These are phyloP conservation scores for Cryptococcus deneoformans DNA, from an alignment of 1,284 basidiomycete species.

Conservation along the genomic window DNA sequence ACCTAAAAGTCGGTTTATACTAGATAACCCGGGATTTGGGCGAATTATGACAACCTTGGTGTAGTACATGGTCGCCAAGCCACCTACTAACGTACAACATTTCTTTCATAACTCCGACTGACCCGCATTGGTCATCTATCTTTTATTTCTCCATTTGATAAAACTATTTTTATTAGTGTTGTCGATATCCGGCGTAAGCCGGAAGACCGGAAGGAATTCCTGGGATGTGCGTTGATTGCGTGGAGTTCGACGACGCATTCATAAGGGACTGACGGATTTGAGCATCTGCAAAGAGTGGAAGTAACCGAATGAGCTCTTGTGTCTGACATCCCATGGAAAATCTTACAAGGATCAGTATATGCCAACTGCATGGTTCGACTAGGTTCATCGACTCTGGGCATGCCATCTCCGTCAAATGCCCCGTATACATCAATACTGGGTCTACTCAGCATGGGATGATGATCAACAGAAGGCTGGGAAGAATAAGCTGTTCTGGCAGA, in stretches of 20 bases:
- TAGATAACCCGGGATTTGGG: too few relatives aligned
- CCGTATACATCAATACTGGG: constrained; percentile 80
- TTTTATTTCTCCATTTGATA: not conserved
- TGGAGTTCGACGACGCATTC: not conserved
- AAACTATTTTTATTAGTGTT: not conserved
- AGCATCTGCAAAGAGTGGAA: constrained; percentile 21
- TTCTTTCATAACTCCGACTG: too few relatives aligned
- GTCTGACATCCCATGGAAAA: not conserved
- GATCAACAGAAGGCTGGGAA: not conserved
- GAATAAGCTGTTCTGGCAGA: not conserved
- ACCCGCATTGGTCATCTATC: not conserved
- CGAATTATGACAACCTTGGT: too few relatives aligned
- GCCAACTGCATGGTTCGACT: constrained; percentile 71
- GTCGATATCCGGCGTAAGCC: constrained; percentile 30
- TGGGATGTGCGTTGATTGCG: not conserved
- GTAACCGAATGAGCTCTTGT: too few relatives aligned
- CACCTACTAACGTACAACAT: too few relatives aligned
- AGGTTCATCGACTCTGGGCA: constrained; percentile 51
- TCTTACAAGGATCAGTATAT: constrained; percentile 56
- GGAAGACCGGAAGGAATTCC: constrained; percentile 29
- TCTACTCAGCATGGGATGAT: constrained; percentile 42
- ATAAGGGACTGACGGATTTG: constrained; percentile 34
- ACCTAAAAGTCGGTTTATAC: too few relatives aligned
- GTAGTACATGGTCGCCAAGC: too few relatives aligned
- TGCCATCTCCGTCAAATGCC: constrained; percentile 63